Percentiles rank a stretch among this genome's conserved stretches.
Conservation (phyloP, 352 stramenopile genomes). For the Poterioochromonas sp. region DNA sequence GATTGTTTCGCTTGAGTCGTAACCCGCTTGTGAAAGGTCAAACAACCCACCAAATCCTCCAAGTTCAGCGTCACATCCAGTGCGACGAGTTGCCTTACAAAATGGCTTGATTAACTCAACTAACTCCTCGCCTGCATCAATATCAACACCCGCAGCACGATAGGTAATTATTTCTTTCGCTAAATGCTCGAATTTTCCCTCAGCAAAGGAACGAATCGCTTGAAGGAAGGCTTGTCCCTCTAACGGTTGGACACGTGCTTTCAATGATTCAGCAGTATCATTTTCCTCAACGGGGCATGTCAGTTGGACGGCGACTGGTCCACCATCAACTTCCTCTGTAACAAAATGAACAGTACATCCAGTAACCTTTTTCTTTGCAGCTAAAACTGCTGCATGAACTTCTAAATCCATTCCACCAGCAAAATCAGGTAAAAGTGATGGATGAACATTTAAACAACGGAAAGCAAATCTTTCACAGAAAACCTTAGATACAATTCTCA, state of each 20-base stretch:
- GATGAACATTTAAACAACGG: conserved; percentile 97
- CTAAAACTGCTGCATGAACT: conserved; percentile 95
- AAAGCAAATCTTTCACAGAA: conserved; percentile 89
- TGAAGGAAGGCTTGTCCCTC: conserved; percentile 88
- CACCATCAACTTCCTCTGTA: conserved; percentile 91
- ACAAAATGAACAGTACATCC: conserved; percentile 98
- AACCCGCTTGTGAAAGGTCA: conserved; percentile 90
- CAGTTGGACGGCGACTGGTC: conserved; percentile 93
- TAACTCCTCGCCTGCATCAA: conserved; percentile 88
- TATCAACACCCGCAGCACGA: conserved; percentile 91
- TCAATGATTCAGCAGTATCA: conserved; percentile 87
- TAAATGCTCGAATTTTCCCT: conserved; percentile 35
- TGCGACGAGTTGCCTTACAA: conserved; percentile 87
- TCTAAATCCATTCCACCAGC: conserved; percentile 97
- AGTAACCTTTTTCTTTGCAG: conserved; percentile 83
- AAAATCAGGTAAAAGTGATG: conserved; percentile 95
- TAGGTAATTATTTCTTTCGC: conserved; percentile 82
- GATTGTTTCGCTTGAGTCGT: conserved; percentile 85
- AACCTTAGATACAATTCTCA: conserved; percentile 88
- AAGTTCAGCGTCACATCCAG: conserved; percentile 89
- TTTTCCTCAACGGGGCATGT: conserved; percentile 72
- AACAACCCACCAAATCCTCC: conserved; percentile 95
- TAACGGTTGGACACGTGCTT: conserved; percentile 89
- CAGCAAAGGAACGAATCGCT: conserved; percentile 55
- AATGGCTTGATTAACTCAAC: conserved; percentile 95